Conservation (phyloP, 805 yeast species). For the Starmerella bombicola region DNA sequence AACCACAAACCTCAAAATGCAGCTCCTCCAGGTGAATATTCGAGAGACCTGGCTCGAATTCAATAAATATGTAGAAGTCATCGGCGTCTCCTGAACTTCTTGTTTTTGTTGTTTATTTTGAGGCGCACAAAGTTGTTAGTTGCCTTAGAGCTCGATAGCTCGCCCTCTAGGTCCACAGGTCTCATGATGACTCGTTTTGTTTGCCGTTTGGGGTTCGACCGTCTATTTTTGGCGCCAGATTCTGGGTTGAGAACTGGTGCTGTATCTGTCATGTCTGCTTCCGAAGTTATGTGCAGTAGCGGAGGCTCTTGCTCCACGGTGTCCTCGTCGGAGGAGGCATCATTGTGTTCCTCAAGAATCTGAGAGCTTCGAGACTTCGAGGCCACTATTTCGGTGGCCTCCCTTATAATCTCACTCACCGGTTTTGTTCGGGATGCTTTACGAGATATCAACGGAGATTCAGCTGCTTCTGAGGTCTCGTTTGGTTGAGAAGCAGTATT, state of each 20-base stretch:
- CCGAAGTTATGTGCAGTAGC: not conserved
- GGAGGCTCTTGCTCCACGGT: not conserved
- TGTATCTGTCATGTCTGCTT: not conserved
- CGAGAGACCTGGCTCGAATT: no score
- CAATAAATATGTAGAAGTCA: no score
- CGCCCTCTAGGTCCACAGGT: conserved; percentile 8
- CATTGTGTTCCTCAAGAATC: not conserved
- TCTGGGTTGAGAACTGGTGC: not conserved
- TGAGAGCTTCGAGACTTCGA: not conserved
- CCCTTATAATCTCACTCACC: conserved; percentile 13
- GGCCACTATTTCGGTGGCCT: conserved; percentile 6
- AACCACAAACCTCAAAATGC: no score
- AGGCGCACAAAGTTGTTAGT: conserved; percentile 17
- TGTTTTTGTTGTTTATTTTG: conserved; percentile 13
- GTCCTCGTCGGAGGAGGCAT: not conserved
- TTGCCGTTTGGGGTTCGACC: conserved; percentile 18
- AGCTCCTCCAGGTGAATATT: no score
- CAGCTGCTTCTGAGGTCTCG: not conserved
- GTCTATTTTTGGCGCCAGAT: not conserved
- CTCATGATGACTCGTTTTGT: conserved; percentile 17
- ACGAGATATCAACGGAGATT: conserved; percentile 15
- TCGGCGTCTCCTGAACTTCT: conserved; percentile 2
- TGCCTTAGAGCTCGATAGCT: conserved; percentile 12
- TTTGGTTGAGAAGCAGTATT: not conserved
- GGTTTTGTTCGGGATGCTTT: conserved; percentile 9